Evolutionary conservation across 1,284 basidiomycete species (phyloP).

Genomic region (Heterobasidion annosum): DNA sequence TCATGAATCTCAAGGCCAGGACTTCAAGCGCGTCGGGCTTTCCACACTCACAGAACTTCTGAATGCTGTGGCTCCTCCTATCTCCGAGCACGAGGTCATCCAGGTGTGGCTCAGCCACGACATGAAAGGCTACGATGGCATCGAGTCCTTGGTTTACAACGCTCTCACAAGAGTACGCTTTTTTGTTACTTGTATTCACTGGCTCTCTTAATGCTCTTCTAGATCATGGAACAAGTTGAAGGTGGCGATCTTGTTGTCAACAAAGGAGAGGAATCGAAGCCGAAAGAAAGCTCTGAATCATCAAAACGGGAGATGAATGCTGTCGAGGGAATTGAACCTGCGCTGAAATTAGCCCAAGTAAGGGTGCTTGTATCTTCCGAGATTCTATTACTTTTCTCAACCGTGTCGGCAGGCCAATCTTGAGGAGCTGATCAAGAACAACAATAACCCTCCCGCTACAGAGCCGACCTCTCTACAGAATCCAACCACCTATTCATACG

Average conservation of each 20-base stretch:
- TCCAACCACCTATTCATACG: conserved; percentile 83
- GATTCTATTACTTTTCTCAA: not conserved
- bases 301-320: conserved; percentile 65
- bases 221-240: conserved; percentile 92
- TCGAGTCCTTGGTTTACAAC: conserved; percentile 93
- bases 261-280: conserved; percentile 67
- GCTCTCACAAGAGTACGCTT: conserved; percentile 64
- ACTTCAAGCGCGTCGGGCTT: conserved; percentile 78
- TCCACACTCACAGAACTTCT: conserved; percentile 86
- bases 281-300: conserved; percentile 40
- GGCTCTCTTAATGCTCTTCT: conserved; percentile 5
- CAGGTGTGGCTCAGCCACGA: conserved; percentile 94
- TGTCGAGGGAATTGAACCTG: conserved; percentile 79
- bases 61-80: conserved; percentile 96
- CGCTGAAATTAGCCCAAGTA: conserved; percentile 75
- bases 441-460: conserved; percentile 26
- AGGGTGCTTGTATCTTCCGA: not conserved
- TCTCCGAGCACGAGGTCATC: conserved; percentile 96
- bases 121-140: conserved; percentile 93
- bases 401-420: conserved; percentile 55
- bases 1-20: conserved; percentile 53
- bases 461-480: conserved; percentile 39
- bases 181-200: conserved; percentile 1
- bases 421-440: conserved; percentile 66
- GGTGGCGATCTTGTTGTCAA: conserved; percentile 89